phyloP scores from a whole-genome alignment of 257 asterid genomes.

The Lycium ferocissimum region DNA sequence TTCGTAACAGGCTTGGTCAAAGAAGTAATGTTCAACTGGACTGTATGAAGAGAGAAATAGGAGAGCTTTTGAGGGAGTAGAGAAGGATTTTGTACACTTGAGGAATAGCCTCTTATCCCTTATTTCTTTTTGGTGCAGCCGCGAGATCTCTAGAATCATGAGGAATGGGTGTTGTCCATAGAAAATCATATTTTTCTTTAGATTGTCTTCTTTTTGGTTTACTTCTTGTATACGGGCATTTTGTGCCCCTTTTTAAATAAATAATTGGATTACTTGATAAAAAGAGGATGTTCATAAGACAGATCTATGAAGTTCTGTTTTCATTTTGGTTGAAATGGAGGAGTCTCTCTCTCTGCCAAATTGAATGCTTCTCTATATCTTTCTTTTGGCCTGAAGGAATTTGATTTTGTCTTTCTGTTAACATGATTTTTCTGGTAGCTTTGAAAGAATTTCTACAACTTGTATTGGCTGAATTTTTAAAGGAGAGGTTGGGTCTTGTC shows the following conservation, averaged over 20 bases:
- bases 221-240: no score
- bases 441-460: neutral
- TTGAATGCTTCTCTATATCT: neutral
- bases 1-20: neutral
- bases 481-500: neutral
- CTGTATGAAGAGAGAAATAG: neutral
- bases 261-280: neutral
- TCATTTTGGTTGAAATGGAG: neutral
- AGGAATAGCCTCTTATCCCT: neutral
- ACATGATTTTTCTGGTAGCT: no score
- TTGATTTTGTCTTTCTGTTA: neutral
- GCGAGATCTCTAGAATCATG: neutral
- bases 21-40: slow-evolving; percentile 5
- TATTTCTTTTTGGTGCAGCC: neutral
- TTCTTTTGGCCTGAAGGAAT: slow-evolving; percentile 15
- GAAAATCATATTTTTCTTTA: no score
- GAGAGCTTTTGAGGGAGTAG: neutral
- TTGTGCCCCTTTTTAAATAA: neutral
- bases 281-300: slow-evolving; percentile 19
- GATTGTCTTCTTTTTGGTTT: no score
- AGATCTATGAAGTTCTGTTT: neutral
- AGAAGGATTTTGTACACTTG: neutral
- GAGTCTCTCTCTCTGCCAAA: neutral
- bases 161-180: neutral
- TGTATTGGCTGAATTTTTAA: neutral